Base-by-base conservation (phyloP, 1,139 yeast species). In the Candida gigantensis region DNA sequence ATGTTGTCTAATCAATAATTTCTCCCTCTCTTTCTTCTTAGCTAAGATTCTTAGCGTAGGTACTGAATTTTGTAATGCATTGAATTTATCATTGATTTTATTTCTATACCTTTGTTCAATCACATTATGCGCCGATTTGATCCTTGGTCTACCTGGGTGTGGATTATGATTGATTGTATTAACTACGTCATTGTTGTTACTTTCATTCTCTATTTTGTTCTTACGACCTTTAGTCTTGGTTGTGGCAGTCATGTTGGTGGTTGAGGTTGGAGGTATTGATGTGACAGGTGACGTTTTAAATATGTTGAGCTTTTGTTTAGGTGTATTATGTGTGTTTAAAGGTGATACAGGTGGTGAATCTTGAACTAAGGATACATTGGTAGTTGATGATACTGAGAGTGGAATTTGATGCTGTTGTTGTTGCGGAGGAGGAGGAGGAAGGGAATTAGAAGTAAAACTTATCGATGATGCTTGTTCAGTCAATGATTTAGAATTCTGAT, bases 71-170 rank as follows among this genome's bases (percentile, higher is more conserved):
- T 66, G 74, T 27, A 70, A 57, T 12, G 66, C 64, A 17, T 60
- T 59, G 46, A 70, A 69, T 45, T 68, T 66, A 47, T 68, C 73
- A 45, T 69, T 70, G 42, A 70, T 69, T 42, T 68, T 69, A 51
- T 70, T 68, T 39, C 76, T 50, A 50, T 69, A 69, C 37, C 76
- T 46, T 46, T 70, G 76, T 43, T 70, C 76, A 36, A 70, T 68
- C 4, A 70, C 63, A 41, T 69, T 70, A 51, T 70, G 76, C 5
- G 73, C 63, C 1, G 69, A 62, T 38, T 61, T 63, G 20, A 55
- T 51, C 24, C 46, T 31, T 16, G 49, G 47, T n/a, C 47, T 32
- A 5, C 46, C 47, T 5, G 45, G 41, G 34, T 36, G 44, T 19
- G 35, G 41, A 24, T 40, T 39, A 29, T 35, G 41, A 30, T 37